Evolutionary conservation across 1,284 basidiomycete species (phyloP).

Genomic region (Trichosporon ovoides): DNA sequence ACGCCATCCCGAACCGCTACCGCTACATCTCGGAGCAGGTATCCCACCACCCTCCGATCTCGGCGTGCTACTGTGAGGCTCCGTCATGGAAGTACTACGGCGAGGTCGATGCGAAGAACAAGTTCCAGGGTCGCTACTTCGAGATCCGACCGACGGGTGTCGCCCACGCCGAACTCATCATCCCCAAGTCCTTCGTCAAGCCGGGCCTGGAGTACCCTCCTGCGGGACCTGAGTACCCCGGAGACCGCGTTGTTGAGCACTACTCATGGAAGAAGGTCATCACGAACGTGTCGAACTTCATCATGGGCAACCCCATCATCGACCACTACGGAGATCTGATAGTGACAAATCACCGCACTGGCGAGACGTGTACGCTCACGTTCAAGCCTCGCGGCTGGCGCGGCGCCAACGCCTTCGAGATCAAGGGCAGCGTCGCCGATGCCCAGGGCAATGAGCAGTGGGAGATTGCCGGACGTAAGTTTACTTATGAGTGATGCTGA

Average conservation of each 20-base stretch:
- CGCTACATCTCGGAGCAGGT: constrained; percentile 93
- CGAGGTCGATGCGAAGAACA: constrained; percentile 74
- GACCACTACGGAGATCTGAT: constrained; percentile 96
- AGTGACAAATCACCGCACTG: constrained; percentile 84
- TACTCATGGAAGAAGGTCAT: constrained; percentile 68
- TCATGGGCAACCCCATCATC: constrained; percentile 86
- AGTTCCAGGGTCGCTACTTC: constrained; percentile 92
- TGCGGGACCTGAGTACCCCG: constrained; percentile 38
- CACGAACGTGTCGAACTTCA: constrained; percentile 88
- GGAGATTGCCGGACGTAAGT: constrained; percentile 76
- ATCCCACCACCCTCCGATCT: constrained; percentile 93
- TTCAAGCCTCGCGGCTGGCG: constrained; percentile 97
- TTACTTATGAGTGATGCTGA: no score
- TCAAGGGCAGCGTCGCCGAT: constrained; percentile 77
- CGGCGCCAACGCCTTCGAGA: constrained; percentile 85
- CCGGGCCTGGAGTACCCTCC: constrained; percentile 38
- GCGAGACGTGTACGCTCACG: constrained; percentile 81
- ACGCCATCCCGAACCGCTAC: constrained; percentile 83
- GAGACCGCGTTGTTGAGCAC: constrained; percentile 43
- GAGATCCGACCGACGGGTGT: constrained; percentile 93
- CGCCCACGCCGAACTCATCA: constrained; percentile 78
- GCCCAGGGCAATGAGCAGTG: constrained; percentile 63
- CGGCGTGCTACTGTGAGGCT: constrained; percentile 89
- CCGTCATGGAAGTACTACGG: constrained; percentile 88
- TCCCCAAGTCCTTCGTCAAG: constrained; percentile 60